Evolutionary conservation across 345 rosid species (phyloP).

Genomic region (Raphanus raphanistrum): DNA sequence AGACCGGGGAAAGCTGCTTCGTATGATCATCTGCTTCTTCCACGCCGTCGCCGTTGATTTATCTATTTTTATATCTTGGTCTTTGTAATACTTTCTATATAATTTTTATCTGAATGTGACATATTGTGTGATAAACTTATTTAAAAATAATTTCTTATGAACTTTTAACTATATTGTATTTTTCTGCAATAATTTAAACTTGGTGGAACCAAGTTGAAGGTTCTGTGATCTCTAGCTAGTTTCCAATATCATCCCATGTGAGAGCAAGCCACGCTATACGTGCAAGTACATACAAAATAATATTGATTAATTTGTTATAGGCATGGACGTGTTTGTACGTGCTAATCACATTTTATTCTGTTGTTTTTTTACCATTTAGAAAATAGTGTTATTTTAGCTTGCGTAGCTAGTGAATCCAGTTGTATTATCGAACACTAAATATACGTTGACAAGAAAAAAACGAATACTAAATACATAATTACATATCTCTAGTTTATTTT

Average conservation of each 20-base stretch:
- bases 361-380: constrained; percentile 16
- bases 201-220: constrained; percentile 35
- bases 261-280: constrained; percentile 24
- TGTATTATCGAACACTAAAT: neutral
- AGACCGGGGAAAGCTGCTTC: constrained; percentile 41
- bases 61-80: neutral
- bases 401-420: neutral
- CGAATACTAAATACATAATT: no score
- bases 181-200: constrained; percentile 13
- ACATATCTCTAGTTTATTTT: neutral
- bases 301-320: neutral
- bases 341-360: constrained; percentile 11
- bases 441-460: neutral
- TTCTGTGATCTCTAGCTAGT: constrained; percentile 27
- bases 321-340: constrained; percentile 19
- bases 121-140: neutral
- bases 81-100: neutral
- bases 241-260: constrained; percentile 35
- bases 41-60: constrained; percentile 27
- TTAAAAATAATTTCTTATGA: neutral
- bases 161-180: neutral
- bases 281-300: constrained; percentile 20
- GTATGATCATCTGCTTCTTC: constrained; percentile 36
- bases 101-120: constrained; percentile 24
- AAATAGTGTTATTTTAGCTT: constrained; percentile 12